phyloP scores from a whole-genome alignment of 148 eudicot genomes.

The Vaccinium corymbosum region DNA sequence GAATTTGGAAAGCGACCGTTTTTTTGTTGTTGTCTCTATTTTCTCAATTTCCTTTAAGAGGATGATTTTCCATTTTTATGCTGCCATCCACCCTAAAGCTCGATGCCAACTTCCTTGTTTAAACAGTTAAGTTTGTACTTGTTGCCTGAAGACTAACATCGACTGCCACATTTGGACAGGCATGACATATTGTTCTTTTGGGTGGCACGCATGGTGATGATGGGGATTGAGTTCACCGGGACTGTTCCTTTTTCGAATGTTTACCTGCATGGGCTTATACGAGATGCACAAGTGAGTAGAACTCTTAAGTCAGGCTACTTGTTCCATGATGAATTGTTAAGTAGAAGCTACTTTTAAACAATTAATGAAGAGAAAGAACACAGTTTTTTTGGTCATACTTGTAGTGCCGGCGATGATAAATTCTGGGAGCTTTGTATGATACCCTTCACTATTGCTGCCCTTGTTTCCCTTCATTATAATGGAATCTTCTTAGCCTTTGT shows the following conservation, averaged over 20 bases:
- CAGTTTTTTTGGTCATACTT: background rate
- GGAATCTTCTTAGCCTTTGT: background rate
- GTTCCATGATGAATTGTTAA: constrained; percentile 1
- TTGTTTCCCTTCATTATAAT: background rate
- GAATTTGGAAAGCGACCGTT: background rate
- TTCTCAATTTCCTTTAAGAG: background rate
- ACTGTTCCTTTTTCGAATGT: constrained; percentile 80
- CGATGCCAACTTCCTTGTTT: constrained; percentile 19
- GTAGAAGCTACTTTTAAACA: background rate
- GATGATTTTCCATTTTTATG: background rate
- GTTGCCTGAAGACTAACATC: constrained; percentile 11
- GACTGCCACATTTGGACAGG: constrained; percentile 44
- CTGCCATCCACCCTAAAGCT: background rate
- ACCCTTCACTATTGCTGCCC: background rate
- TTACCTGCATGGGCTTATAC: constrained; percentile 91
- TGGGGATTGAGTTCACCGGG: constrained; percentile 97
- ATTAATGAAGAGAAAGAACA: background rate
- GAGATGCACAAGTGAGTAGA: constrained; percentile 83
- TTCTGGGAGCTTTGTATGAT: background rate
- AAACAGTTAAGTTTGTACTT: constrained; percentile 31
- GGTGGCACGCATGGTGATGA: constrained; percentile 99
- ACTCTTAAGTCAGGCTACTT: constrained; percentile 4
- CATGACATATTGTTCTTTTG: constrained; percentile 98
- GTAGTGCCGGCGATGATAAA: background rate
- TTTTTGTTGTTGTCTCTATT: background rate